Conservation (phyloP, 2,329 filamentous ascomycete genomes). For the Claviceps cyperi region DNA sequence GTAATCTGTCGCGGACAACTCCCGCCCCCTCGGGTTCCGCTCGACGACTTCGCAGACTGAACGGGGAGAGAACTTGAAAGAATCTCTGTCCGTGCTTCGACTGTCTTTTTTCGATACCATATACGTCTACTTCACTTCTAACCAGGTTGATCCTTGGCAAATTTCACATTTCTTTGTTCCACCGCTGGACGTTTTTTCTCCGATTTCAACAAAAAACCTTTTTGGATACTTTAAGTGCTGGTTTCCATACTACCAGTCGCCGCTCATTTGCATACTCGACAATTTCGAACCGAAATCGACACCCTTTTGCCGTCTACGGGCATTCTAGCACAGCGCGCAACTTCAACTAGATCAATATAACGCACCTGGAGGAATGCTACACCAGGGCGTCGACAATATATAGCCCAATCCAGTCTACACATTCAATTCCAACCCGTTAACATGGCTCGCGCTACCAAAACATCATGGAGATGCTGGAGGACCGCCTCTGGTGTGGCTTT, state of each 20-base stretch:
- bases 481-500: constrained; percentile 18
- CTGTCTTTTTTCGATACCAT: constrained; percentile 8
- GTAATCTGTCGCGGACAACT: neutral
- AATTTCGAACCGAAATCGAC: neutral
- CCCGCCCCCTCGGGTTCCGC: neutral
- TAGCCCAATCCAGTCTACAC: neutral
- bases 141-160: constrained; percentile 44
- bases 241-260: too few relatives aligned
- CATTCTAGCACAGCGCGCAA: neutral
- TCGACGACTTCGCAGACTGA: neutral
- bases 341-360: neutral
- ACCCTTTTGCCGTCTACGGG: neutral
- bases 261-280: too few relatives aligned
- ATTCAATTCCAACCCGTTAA: too few relatives aligned
- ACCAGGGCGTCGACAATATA: neutral
- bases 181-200: constrained; percentile 4
- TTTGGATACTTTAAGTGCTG: too few relatives aligned
- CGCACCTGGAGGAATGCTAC: neutral
- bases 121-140: constrained; percentile 9
- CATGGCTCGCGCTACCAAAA: constrained; percentile 19
- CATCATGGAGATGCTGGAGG: constrained; percentile 13
- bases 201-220: neutral
- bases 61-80: neutral
- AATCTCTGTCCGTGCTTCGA: neutral
- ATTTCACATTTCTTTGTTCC: constrained; percentile 8